Evolutionary conservation across 495 filamentous ascomycete genomes (phyloP).

Genomic region (Aspergillus heteromorphus): DNA sequence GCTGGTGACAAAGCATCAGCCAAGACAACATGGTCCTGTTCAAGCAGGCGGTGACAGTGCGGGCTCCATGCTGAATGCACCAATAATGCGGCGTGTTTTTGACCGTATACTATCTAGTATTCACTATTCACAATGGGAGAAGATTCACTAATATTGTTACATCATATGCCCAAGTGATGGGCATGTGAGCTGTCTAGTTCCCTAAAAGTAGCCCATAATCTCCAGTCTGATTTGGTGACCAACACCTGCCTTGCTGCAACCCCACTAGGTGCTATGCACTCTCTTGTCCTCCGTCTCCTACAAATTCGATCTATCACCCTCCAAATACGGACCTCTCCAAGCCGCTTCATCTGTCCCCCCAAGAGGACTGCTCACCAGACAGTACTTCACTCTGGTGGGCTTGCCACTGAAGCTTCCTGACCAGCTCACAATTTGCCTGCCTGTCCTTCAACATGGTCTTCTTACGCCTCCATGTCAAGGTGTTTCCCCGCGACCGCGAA

Average conservation of each 20-base stretch:
- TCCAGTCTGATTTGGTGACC: not conserved
- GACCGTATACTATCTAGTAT: no score
- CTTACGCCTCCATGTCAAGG: slow-evolving; percentile 32
- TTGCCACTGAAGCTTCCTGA: not conserved
- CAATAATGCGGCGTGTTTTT: not conserved
- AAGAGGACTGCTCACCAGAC: not conserved
- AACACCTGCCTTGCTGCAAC: no score
- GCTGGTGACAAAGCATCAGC: not conserved
- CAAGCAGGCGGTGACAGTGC: slow-evolving; percentile 9
- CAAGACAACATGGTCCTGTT: not conserved
- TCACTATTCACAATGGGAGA: not conserved
- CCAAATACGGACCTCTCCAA: not conserved
- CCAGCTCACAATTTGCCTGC: not conserved
- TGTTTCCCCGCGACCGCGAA: slow-evolving; percentile 23
- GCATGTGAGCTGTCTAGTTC: not conserved
- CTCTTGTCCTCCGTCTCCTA: not conserved
- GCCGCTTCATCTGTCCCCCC: not conserved
- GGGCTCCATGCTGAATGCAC: not conserved
- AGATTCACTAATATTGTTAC: not conserved
- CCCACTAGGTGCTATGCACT: no score
- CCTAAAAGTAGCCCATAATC: not conserved
- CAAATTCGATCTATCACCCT: not conserved
- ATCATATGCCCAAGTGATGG: not conserved
- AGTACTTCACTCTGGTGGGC: not conserved
- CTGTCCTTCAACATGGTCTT: slow-evolving; percentile 26